These are phyloP conservation scores for Curvularia sp. DNA, from an alignment of 2,329 filamentous ascomycete genomes.

Conservation along the genomic window DNA sequence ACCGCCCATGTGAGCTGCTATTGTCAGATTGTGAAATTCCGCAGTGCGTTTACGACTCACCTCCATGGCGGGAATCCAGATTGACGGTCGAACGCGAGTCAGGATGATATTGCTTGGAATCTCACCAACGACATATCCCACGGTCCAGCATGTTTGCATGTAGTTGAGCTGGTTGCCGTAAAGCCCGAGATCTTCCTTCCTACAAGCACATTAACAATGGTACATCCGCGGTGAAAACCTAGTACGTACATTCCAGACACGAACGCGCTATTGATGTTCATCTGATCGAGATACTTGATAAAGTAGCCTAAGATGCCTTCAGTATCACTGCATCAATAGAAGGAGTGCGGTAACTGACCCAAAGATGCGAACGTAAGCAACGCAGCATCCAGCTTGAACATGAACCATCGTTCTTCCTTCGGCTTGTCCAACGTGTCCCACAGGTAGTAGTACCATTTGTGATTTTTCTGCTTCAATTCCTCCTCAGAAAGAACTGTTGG, in stretches of 20 bases:
- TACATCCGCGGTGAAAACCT: accelerated
- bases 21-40: background rate
- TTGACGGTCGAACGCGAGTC: constrained; percentile 24
- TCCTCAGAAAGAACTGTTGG: background rate
- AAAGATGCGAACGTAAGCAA: constrained; percentile 57
- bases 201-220: background rate
- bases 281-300: constrained; percentile 35
- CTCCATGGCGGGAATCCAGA: constrained; percentile 22
- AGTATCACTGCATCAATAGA: background rate
- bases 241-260: constrained; percentile 32
- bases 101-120: constrained; percentile 34
- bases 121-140: constrained; percentile 60
- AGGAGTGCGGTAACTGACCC: constrained; percentile 35
- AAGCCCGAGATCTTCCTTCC: constrained; percentile 35
- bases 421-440: constrained; percentile 33
- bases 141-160: constrained; percentile 64
- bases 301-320: constrained; percentile 1
- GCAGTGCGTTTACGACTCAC: background rate
- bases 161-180: constrained; percentile 45
- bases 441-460: constrained; percentile 28
- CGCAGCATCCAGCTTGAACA: constrained; percentile 43
- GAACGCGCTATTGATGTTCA: constrained; percentile 36
- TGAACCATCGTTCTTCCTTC: constrained; percentile 32
- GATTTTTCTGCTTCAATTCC: background rate
- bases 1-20: constrained; percentile 13